Evolutionary conservation across 169 alveolate species (phyloP), one percentile per base, ranked within the genome.

Genomic region (Plasmodium fragile): DNA sequence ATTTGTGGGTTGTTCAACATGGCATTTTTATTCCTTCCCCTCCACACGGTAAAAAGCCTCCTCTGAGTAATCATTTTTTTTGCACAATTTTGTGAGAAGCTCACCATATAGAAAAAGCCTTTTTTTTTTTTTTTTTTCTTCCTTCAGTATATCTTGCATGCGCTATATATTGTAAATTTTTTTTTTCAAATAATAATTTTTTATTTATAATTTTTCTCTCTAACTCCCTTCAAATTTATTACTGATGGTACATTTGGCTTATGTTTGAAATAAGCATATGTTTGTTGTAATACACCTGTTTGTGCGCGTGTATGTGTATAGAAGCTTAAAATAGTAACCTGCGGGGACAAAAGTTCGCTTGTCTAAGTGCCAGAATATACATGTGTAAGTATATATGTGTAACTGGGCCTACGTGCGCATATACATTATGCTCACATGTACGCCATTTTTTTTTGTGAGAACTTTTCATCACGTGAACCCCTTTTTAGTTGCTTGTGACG

Each of bases 141-240:
- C 36, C 36, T 65, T 65, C 30, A 10, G n/a, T 65, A 65, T 28
- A 65, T 65, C 25, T 22, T 65, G 75, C 75, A 65, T 65, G 75
- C 75, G 75, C 36, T 65, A 65, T 5, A 65, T 65, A 65, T 65
- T 65, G 75, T 28, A 22, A 18, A 65, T 65, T 65, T 65, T 22
- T 65, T 59, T 65, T 65, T 65, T 65, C 36, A 65, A 65, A 13
- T 28, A 1, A 65, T 65, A 65, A 65, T 25, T 65, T 65, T 65
- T 65, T 65, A 65, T 65, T 25, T 65, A 22, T n/a, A 65, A 65
- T 65, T 65, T 65, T 65, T 65, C 75, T 65, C 75, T 65, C n/a
- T 6, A 65, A 22, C 11, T 28, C 5, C 36, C 36, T 34, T 28
- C 41, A 65, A 65, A 6, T 65, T 65, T 25, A 65, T 65, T 65